Conservation (phyloP, 805 yeast genomes). For the Candida pseudofarinosa region DNA sequence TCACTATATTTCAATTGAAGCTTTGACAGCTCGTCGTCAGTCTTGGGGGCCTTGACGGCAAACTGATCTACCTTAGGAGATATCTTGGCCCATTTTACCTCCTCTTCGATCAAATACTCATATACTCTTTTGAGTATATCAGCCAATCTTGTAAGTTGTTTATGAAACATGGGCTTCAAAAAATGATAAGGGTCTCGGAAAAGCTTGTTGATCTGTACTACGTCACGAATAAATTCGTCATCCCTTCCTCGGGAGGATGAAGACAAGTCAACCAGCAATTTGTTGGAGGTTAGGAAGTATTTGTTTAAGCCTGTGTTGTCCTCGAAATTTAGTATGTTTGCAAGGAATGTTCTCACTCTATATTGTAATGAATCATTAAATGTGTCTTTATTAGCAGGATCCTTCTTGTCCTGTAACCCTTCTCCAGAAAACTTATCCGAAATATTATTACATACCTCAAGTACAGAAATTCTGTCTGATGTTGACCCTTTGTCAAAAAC, state of each 20-base stretch:
- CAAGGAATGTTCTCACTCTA: conserved; percentile 31
- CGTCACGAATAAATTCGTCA: conserved; percentile 29
- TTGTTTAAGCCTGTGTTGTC: conserved; percentile 44
- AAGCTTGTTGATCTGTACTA: conserved; percentile 24
- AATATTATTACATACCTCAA: conserved; percentile 36
- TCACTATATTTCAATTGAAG: conserved; percentile 16
- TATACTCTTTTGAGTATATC: conserved; percentile 25
- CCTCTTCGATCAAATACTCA: conserved; percentile 28
- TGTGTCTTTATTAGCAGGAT: conserved; percentile 33
- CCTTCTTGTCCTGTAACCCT: conserved; percentile 16
- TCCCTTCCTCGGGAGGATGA: conserved; percentile 16
- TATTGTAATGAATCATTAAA: conserved; percentile 36
- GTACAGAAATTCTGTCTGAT: conserved; percentile 34
- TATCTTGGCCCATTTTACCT: conserved; percentile 15
- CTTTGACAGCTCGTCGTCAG: conserved; percentile 12
- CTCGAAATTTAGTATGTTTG: conserved; percentile 32
- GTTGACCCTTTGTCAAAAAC: conserved; percentile 26
- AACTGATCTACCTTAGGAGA: conserved; percentile 15
- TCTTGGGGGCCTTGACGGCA: conserved; percentile 10
- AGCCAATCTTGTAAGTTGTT: conserved; percentile 17
- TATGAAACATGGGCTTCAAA: conserved; percentile 17
- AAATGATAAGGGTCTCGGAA: conserved; percentile 34
- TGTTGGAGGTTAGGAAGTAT: conserved; percentile 29
- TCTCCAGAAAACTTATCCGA: conserved; percentile 27
- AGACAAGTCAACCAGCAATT: conserved; percentile 20